These are phyloP conservation scores for Dissophora globulifera DNA, from an alignment of 192 early-diverging fungal species.

Conservation along the genomic window DNA sequence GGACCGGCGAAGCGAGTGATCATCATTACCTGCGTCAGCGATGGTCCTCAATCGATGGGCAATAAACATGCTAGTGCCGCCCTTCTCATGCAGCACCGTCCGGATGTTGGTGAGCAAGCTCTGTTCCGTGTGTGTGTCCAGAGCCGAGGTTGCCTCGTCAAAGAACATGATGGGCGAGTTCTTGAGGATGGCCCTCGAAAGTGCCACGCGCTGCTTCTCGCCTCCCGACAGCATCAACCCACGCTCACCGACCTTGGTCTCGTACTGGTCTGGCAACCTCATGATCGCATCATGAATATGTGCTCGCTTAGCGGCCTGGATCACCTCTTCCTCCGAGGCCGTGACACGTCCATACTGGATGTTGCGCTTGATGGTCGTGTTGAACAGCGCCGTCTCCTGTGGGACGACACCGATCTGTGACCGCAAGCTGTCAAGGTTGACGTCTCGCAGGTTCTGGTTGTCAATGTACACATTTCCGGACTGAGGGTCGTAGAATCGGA, in stretches of 20 bases:
- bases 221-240: constrained; percentile 89
- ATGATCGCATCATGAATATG: constrained; percentile 82
- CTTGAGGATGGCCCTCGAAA: constrained; percentile 95
- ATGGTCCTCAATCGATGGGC: constrained; percentile 94
- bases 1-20: too few species aligned
- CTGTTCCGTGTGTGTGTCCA: constrained; percentile 88
- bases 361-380: constrained; percentile 91
- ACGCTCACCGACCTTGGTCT: constrained; percentile 90
- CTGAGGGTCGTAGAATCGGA: constrained; percentile 94
- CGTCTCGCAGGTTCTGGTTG: constrained; percentile 80
- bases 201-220: constrained; percentile 90
- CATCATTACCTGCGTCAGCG: constrained; percentile 79
- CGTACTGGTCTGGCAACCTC: constrained; percentile 81
- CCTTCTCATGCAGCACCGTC: constrained; percentile 74
- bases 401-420: constrained; percentile 87
- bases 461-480: constrained; percentile 86
- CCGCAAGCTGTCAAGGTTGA: constrained; percentile 86
- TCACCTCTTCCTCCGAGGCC: constrained; percentile 73
- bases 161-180: constrained; percentile 87
- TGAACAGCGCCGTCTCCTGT: constrained; percentile 95
- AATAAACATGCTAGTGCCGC: constrained; percentile 91
- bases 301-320: constrained; percentile 77
- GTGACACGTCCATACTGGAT: constrained; percentile 87
- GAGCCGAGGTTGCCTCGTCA: constrained; percentile 94
- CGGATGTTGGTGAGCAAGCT: constrained; percentile 88